phyloP scores from a whole-genome alignment of 2,329 filamentous ascomycete genomes.

The Sclerotiophoma versabilis region DNA sequence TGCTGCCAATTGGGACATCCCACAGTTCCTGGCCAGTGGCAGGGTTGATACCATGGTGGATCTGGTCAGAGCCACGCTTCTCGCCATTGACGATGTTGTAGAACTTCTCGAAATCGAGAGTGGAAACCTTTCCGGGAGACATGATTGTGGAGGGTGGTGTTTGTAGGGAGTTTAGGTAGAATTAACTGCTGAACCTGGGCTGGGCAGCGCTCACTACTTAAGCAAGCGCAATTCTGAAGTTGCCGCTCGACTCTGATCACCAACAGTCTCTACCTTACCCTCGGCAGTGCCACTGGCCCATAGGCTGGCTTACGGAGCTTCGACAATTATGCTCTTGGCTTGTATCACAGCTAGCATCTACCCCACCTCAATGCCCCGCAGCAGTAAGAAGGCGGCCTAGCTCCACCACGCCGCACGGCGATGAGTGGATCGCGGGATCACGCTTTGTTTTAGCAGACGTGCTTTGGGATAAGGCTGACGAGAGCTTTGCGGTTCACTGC shows the following conservation, averaged over 20 bases:
- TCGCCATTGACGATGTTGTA: conserved; percentile 62
- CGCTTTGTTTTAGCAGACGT: neutral
- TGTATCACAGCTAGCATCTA: conserved; percentile 12
- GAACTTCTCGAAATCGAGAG: conserved; percentile 54
- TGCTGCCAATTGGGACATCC: conserved; percentile 59
- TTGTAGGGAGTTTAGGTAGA: neutral
- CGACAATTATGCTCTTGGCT: conserved; percentile 7
- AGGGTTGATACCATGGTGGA: conserved; percentile 60
- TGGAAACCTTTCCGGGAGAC: conserved; percentile 55
- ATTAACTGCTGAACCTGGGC: neutral
- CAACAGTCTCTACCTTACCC: conserved; percentile 3
- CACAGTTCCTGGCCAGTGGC: conserved; percentile 58
- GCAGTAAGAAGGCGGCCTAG: neutral
- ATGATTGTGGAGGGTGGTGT: conserved; percentile 46
- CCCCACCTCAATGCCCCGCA: conserved; percentile 23
- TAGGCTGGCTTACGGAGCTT: conserved; percentile 1
- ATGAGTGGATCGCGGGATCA: neutral
- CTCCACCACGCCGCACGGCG: neutral
- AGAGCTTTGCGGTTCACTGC: neutral
- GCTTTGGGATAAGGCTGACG: neutral
- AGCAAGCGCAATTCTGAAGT: neutral
- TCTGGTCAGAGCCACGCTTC: conserved; percentile 50
- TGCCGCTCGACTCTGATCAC: conserved; percentile 3
- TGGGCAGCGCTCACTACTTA: conserved; percentile 10
- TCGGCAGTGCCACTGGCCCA: conserved; percentile 8